Base-by-base conservation (phyloP, 2,329 filamentous ascomycete species). In the Allantophomopsis lycopodina region DNA sequence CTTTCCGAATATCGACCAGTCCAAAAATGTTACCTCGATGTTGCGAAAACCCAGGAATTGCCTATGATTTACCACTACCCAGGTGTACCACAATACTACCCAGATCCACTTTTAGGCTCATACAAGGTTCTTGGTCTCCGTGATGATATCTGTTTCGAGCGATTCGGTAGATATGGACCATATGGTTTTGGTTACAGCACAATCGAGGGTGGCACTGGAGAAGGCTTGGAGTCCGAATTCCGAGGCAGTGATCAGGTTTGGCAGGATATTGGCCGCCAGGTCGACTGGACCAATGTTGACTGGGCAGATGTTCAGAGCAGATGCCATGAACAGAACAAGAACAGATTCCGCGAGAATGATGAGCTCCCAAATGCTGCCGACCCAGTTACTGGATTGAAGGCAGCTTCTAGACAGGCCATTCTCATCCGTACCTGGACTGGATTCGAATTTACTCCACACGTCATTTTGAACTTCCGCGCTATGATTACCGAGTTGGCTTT, bases 111-210 rank as follows among this genome's bases (percentile, higher is more conserved):
- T 2, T 72, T 91, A 49, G 87, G 87, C 3, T 88, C 83, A 0
- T 79, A 91, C 54, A 68, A 76, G 12, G 56, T 86, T 35, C 61
- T 94, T 4, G 86, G 83, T 0, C 59, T 94, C 32, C 68, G 78
- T 16, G 71, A 86, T 44, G 80, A 91, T 50, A 66, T 93, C 12
- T 94, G 87, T 60, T 94, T 93, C 55, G 87, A 94, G 52, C 74
- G 87, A 5, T 93, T 86, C 54, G 83, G 85, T 14, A 74, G 87
- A 36, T 73, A 89, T 31, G 87, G 85, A 0, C 81, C 86, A 0
- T 94, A 94, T 52, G 87, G 87, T 0, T 64, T 87, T 32, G 87
- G 87, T n/a, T 94, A 94, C 58, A 75, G 72, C 50, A 69, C 72
- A 43, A 72, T 76, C 40, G 72, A 75, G 46, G 87, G 87, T 12